Conservation (phyloP, 139 green algal species). For the Chlorella vulgaris region DNA sequence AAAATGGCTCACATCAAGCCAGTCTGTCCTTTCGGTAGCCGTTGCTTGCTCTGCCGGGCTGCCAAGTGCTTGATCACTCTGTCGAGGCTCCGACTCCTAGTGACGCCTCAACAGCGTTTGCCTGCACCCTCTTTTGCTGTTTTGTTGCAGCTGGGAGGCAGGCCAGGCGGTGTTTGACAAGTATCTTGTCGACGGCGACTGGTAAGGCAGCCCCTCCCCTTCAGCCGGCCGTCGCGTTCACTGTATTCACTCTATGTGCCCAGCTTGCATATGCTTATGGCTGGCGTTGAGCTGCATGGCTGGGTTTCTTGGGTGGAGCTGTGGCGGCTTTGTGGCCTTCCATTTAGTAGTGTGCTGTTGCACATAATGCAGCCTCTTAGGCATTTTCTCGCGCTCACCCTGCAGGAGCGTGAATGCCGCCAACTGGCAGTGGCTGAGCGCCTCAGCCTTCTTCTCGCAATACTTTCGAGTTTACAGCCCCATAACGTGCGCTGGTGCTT, state of each 20-base stretch:
- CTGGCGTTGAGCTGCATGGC: too few relatives aligned
- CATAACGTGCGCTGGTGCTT: neutral
- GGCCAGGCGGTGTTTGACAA: slow-evolving; percentile 92
- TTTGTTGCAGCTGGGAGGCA: slow-evolving; percentile 80
- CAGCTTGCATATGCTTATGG: too few relatives aligned
- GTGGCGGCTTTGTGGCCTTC: neutral
- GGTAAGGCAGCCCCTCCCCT: slow-evolving; percentile 43
- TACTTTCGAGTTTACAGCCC: slow-evolving; percentile 71
- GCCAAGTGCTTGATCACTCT: too few relatives aligned
- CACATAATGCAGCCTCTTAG: neutral
- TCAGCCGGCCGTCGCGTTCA: too few relatives aligned
- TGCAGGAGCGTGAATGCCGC: slow-evolving; percentile 70
- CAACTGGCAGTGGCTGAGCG: slow-evolving; percentile 96
- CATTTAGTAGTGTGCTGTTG: neutral
- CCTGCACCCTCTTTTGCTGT: neutral
- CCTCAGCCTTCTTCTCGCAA: slow-evolving; percentile 90
- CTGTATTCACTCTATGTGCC: too few relatives aligned
- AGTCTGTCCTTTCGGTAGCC: neutral
- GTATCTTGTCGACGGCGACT: slow-evolving; percentile 89
- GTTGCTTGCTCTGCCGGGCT: too few relatives aligned
- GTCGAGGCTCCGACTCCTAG: too few relatives aligned
- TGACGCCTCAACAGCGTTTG: too few relatives aligned
- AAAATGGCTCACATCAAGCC: too few relatives aligned
- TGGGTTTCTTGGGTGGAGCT: too few relatives aligned
- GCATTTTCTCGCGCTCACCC: neutral